These are phyloP conservation scores for Solanum aculeatissimum DNA, from an alignment of 305 asterid genomes.

Conservation along the genomic window DNA sequence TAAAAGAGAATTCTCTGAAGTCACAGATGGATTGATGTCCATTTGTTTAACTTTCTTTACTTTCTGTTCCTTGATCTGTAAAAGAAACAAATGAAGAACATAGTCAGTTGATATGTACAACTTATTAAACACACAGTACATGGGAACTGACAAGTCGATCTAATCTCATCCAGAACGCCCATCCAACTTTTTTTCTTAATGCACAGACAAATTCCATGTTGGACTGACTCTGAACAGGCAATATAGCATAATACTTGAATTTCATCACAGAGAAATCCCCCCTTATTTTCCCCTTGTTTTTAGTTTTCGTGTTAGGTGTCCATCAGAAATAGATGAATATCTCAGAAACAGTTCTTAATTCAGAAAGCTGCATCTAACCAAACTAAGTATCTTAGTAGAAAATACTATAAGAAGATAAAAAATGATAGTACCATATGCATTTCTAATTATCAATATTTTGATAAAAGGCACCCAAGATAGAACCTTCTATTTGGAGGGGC, in stretches of 20 bases:
- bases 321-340: neutral
- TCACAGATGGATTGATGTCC: slow-evolving; percentile 29
- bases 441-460: neutral
- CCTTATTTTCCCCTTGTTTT: neutral
- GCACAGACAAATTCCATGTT: neutral
- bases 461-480: neutral
- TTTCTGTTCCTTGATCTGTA: slow-evolving; percentile 67
- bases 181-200: neutral
- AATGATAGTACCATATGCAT: neutral
- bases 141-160: neutral
- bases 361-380: neutral
- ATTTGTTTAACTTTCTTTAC: slow-evolving; percentile 40
- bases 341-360: neutral
- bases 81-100: neutral
- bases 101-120: slow-evolving; percentile 6
- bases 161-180: neutral
- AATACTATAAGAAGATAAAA: neutral
- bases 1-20: slow-evolving; percentile 66
- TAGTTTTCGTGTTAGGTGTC: neutral
- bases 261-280: neutral
- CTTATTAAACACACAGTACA: neutral
- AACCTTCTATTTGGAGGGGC: neutral
- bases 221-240: neutral
- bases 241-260: neutral
- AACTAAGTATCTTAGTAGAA: neutral